Evolutionary conservation across 306 rosid species (phyloP), one percentile per base, ranked within the genome.

Genomic region (Geum urbanum): DNA sequence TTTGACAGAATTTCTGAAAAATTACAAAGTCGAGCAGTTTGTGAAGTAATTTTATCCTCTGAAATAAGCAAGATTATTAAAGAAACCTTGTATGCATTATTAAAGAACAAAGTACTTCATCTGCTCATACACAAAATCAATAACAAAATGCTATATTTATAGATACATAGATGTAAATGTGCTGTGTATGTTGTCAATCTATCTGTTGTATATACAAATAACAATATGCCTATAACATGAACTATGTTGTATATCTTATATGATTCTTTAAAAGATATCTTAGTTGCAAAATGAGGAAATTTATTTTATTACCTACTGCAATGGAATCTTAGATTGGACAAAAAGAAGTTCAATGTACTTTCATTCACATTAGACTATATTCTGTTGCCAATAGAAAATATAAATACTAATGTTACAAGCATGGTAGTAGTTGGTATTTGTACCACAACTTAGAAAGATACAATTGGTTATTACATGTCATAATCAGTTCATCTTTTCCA

Each of bases 401-500:
- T 67, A 9, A 10, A 67, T 53, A 39, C 7, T 13, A 14, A 39
- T 19, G 2, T 52, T 40, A 19, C 72, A 69, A 53, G 63, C 22
- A 19, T 5, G 41, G 16, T 53, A 37, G 39, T 12, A 40, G 16
- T 39, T 39, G 62, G 2, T 39, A 20, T 19, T 51, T 52, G 37
- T 20, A 40, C 41, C 22, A 15, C 59, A 50, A 32, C 54, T 16
- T 16, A 62, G 40, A 51, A 45, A 41, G 71, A 69, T 48, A 27
- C 20, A 20, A 35, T 50, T 50, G 47, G 46, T 44, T 16, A 70
- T 47, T 19, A n/a, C 57, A 44, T n/a, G 20, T 62, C 67, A 27
- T 45, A 39, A 61, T 76, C 71, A 72, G 14, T 68, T 66, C 66
- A 45, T 69, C 82, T 74, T 78, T 73, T 86, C 85, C 76, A 82